phyloP scores from a whole-genome alignment of 1,284 basidiomycete species.

The Rhizoctonia solani region DNA sequence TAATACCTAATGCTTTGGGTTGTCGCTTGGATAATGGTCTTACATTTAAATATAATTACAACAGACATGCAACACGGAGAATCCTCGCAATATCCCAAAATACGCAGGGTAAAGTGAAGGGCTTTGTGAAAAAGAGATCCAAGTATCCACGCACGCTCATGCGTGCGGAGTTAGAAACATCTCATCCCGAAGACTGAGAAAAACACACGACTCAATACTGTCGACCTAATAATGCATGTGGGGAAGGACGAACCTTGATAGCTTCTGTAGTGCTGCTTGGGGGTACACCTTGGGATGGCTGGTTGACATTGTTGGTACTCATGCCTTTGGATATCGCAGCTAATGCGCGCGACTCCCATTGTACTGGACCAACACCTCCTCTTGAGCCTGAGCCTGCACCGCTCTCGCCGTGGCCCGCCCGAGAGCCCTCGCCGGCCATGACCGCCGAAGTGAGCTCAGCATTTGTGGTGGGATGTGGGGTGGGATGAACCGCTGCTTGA shows the following conservation, averaged over 20 bases:
- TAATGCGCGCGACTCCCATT: constrained; percentile 19
- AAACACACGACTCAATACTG: neutral
- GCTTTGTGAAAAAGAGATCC: neutral
- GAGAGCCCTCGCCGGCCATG: constrained; percentile 16
- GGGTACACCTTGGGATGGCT: neutral
- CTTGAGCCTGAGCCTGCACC: constrained; percentile 18
- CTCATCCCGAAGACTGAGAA: neutral
- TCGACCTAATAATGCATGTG: too few species aligned
- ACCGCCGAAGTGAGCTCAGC: constrained; percentile 24
- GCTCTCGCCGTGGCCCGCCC: constrained; percentile 3
- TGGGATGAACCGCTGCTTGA: constrained; percentile 14
- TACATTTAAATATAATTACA: constrained; percentile 1
- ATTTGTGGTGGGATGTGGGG: neutral
- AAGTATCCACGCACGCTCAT: neutral
- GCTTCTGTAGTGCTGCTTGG: neutral
- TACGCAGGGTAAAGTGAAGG: neutral
- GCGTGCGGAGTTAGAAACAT: too few species aligned
- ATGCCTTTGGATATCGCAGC: constrained; percentile 12
- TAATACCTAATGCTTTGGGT: neutral
- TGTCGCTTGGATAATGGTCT: neutral
- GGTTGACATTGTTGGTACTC: constrained; percentile 1
- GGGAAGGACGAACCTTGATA: neutral
- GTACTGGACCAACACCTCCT: constrained; percentile 10
- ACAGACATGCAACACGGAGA: neutral
- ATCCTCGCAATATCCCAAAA: neutral